phyloP scores from a whole-genome alignment of 1,284 basidiomycete species.

The Apiotrichum sp. region DNA sequence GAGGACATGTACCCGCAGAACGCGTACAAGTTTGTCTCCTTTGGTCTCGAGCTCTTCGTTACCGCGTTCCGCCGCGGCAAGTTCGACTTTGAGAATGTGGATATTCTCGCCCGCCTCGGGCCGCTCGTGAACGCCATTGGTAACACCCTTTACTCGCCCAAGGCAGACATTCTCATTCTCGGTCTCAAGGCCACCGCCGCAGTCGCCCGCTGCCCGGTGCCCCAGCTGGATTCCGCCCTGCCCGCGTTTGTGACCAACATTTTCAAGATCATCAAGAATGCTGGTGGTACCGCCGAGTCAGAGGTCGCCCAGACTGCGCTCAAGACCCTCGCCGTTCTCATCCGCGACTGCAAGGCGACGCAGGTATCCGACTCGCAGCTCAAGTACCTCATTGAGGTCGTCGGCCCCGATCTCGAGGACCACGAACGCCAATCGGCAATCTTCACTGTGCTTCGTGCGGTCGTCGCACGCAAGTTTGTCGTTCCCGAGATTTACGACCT shows the following conservation, averaged over 20 bases:
- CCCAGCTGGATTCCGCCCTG: slow-evolving; percentile 67
- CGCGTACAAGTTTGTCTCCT: slow-evolving; percentile 74
- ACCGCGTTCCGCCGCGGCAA: slow-evolving; percentile 78
- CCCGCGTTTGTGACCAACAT: slow-evolving; percentile 82
- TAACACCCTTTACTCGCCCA: slow-evolving; percentile 84
- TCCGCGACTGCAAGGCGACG: slow-evolving; percentile 74
- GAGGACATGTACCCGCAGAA: slow-evolving; percentile 74
- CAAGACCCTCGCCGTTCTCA: slow-evolving; percentile 74
- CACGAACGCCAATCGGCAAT: slow-evolving; percentile 77
- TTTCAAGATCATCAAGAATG: slow-evolving; percentile 73
- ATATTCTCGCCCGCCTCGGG: slow-evolving; percentile 71
- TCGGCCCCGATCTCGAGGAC: slow-evolving; percentile 90
- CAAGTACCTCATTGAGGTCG: slow-evolving; percentile 74
- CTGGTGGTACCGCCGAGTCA: slow-evolving; percentile 76
- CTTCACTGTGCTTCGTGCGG: slow-evolving; percentile 86
- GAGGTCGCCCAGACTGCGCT: slow-evolving; percentile 84
- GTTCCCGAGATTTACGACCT: slow-evolving; percentile 96
- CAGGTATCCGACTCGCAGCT: slow-evolving; percentile 86
- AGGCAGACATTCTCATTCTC: slow-evolving; percentile 68
- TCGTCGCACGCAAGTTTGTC: slow-evolving; percentile 83
- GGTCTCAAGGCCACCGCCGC: slow-evolving; percentile 76
- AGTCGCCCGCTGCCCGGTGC: slow-evolving; percentile 78
- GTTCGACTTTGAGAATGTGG: slow-evolving; percentile 73
- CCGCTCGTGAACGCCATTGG: slow-evolving; percentile 82
- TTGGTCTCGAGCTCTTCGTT: slow-evolving; percentile 87